Conservation (phyloP, 108 stramenopile genomes). For the Nitzschia sp. region DNA sequence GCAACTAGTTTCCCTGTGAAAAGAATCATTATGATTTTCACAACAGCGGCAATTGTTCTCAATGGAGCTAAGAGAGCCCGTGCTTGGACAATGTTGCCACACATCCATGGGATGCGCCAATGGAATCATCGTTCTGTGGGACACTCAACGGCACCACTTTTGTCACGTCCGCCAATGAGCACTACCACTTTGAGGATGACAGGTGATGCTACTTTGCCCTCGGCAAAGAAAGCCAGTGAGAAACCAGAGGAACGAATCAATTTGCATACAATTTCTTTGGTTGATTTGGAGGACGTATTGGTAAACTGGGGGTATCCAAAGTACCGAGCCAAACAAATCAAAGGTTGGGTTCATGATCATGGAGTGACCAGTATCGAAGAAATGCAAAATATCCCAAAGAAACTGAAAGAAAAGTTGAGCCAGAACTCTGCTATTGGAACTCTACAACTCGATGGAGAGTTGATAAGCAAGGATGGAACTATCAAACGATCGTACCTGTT, state of each 20-base stretch:
- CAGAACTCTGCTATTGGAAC: slow-evolving; percentile 52
- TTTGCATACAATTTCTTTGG: slow-evolving; percentile 54
- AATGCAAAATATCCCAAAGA: slow-evolving; percentile 87
- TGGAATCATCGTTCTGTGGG: too few relatives aligned
- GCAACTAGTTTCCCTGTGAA: too few relatives aligned
- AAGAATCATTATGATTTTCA: too few relatives aligned
- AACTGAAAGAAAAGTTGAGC: slow-evolving; percentile 56
- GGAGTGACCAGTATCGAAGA: slow-evolving; percentile 71
- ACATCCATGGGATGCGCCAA: too few relatives aligned
- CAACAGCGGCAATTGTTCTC: too few relatives aligned
- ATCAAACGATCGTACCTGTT: slow-evolving; percentile 88
- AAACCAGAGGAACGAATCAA: slow-evolving; percentile 38
- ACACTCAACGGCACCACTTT: too few relatives aligned
- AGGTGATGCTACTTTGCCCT: too few relatives aligned
- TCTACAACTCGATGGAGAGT: slow-evolving; percentile 63
- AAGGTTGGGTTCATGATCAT: slow-evolving; percentile 74
- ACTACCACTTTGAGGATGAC: too few relatives aligned
- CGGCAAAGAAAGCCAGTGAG: not conserved
- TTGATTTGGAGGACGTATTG: slow-evolving; percentile 59
- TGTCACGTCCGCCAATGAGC: too few relatives aligned
- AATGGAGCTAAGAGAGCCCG: too few relatives aligned
- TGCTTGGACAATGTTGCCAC: too few relatives aligned
- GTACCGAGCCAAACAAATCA: slow-evolving; percentile 87
- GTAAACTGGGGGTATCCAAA: slow-evolving; percentile 67
- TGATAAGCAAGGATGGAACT: slow-evolving; percentile 86